Base-by-base conservation (phyloP, 108 stramenopile genomes). In the Cyclostephanos tholiformis region DNA sequence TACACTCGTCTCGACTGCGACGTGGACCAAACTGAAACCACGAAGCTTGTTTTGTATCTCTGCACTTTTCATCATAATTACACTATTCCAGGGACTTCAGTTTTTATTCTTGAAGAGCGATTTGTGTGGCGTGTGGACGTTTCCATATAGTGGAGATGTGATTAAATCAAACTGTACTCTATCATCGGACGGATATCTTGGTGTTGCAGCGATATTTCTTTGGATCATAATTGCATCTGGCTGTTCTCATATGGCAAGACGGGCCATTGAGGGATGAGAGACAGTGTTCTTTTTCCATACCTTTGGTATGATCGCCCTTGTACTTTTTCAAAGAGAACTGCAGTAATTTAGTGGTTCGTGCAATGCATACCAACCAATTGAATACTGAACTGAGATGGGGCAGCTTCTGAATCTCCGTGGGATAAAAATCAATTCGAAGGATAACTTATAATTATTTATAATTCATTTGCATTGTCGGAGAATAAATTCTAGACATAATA, bases 201-300 rank as follows among this genome's bases (percentile, higher is more conserved):
- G 68, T 12, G 64, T 83, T 70, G 68, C 62, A 8, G 82, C 82
- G 20, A 69, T 67, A 10, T 43, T 58, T 32, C 27, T 83, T 64
- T 79, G 71, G 61, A 79, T 83, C 38, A n/a, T 76, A 4, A 72
- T 27, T 35, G 78, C 78, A 32, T 41, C 62, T 72, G 78, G 78
- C 16, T 79, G 78, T 48, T 61, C 52, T 44, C 41, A 52, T 25
- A 67, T 67, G 58, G 25, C 65, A 27, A 58, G 57, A 17, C 25
- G 25, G 23, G 9, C 9, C 10, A 51, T 36, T 36, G 41, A 32
- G 32, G 32, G 32, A 32, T 32, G 4, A 4, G 32, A 2, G 32
- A 32, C 32, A 32, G 4, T 32, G 32, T 4, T 32, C 32, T 32
- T 4, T 32, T 32, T 32, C 32, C 2, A n/a, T n/a, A n/a, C n/a